Evolutionary conservation across 768 basidiomycete species (phyloP).

Genomic region (Russula virescens): DNA sequence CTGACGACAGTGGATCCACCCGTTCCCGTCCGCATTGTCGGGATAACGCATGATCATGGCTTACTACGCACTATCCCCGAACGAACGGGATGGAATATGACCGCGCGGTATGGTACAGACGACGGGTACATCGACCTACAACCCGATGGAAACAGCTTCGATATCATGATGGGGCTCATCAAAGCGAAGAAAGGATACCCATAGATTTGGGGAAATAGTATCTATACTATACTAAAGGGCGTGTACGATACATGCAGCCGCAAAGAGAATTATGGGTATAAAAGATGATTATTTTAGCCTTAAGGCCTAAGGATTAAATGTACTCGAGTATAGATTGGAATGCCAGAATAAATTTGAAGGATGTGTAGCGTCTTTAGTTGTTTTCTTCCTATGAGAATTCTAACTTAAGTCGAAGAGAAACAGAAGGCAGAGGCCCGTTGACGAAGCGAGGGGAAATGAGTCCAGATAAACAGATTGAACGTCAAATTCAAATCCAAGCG

Average conservation of each 20-base stretch:
- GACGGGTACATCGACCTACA: conserved; percentile 79
- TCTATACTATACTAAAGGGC: not conserved
- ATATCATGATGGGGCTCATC: conserved; percentile 87
- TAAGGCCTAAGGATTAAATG: too few relatives aligned
- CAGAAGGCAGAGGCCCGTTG: too few relatives aligned
- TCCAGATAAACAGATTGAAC: too few relatives aligned
- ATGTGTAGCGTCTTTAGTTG: too few relatives aligned
- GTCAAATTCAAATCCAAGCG: too few relatives aligned
- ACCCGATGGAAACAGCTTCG: conserved; percentile 96
- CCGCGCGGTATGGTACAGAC: conserved; percentile 23
- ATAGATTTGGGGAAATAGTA: not conserved
- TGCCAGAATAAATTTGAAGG: too few relatives aligned
- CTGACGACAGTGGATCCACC: conserved; percentile 72
- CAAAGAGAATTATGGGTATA: not conserved
- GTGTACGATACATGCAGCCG: not conserved
- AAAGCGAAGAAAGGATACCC: conserved; percentile 37
- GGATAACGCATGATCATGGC: conserved; percentile 86
- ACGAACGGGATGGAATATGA: conserved; percentile 31
- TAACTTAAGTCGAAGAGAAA: too few relatives aligned
- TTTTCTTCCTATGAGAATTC: too few relatives aligned
- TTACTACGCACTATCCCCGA: conserved; percentile 76
- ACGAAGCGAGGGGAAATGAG: too few relatives aligned
- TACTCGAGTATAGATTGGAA: too few relatives aligned
- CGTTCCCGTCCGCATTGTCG: conserved; percentile 64
- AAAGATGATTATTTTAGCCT: too few relatives aligned